Conservation (phyloP, 768 basidiomycete species). For the Boletus sp. region DNA sequence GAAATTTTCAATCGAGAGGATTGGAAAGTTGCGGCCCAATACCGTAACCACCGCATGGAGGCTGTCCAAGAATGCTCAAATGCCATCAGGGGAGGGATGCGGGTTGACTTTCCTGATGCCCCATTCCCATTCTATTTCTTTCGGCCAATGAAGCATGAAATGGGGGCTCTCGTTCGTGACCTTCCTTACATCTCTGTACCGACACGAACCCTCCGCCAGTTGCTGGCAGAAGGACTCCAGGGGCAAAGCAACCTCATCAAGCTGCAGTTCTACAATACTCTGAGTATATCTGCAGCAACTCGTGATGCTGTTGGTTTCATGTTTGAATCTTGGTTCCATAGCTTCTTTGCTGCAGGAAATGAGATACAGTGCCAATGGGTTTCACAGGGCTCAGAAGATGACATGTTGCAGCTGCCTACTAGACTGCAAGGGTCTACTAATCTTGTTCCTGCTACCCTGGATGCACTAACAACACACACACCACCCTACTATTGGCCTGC, state of each 20-base stretch:
- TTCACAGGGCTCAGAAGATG: neutral
- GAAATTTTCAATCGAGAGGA: rapidly evolving
- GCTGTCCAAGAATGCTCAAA: neutral
- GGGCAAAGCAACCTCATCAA: rapidly evolving
- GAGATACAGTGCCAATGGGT: neutral
- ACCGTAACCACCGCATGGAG: rapidly evolving
- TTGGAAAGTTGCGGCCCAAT: rapidly evolving
- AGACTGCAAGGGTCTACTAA: neutral
- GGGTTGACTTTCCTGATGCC: neutral
- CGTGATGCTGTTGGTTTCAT: neutral
- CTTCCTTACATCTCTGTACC: neutral
- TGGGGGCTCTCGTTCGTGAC: rapidly evolving
- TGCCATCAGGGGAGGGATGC: no score
- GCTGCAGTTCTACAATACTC: neutral
- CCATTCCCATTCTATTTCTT: neutral
- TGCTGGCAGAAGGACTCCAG: neutral
- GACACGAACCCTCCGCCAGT: neutral
- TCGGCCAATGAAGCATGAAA: no score
- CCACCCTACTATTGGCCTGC: neutral
- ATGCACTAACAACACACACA: rapidly evolving
- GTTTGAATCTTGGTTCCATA: no score
- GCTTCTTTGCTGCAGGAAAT: neutral
- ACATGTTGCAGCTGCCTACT: neutral
- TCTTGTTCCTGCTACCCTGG: neutral
- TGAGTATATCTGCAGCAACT: neutral